These are phyloP conservation scores for Epichloe glyceriae DNA, from an alignment of 2,329 filamentous ascomycete genomes.

Conservation along the genomic window DNA sequence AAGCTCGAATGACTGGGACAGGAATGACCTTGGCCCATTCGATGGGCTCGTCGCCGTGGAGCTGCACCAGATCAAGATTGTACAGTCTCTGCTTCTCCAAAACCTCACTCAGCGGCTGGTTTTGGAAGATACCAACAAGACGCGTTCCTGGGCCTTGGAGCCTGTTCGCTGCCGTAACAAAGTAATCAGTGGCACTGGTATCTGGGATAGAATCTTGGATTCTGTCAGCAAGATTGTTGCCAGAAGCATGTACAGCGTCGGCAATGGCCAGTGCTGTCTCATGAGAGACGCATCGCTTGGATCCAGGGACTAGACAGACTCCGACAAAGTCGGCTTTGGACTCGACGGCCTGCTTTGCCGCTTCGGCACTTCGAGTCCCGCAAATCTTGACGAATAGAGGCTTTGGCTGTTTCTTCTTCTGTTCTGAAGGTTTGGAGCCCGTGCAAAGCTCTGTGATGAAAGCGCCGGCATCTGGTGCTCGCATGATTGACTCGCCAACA, in stretches of 20 bases:
- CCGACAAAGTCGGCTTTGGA: conserved; percentile 86
- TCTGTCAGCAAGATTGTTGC: conserved; percentile 24
- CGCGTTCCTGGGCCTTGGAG: conserved; percentile 50
- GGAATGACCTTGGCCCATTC: conserved; percentile 88
- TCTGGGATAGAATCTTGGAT: conserved; percentile 15
- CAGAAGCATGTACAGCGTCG: conserved; percentile 60
- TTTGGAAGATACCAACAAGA: conserved; percentile 86
- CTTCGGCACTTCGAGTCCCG: conserved; percentile 73
- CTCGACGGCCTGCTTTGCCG: conserved; percentile 66
- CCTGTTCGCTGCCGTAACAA: conserved; percentile 38
- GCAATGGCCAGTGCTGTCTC: conserved; percentile 75
- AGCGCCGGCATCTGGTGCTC: conserved; percentile 63
- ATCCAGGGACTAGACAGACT: conserved; percentile 76
- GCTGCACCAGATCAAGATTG: conserved; percentile 75
- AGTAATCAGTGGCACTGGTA: conserved; percentile 51
- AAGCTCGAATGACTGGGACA: conserved; percentile 80
- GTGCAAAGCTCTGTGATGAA: conserved; percentile 82
- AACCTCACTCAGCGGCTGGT: conserved; percentile 75
- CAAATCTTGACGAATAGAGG: conserved; percentile 82
- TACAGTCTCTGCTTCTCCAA: conserved; percentile 65
- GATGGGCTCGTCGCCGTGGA: conserved; percentile 82
- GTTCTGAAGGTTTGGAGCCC: conserved; percentile 27
- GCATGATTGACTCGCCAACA: conserved; percentile 93
- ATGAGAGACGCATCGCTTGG: conserved; percentile 66
- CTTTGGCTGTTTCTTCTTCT: conserved; percentile 22